These are phyloP conservation scores for Euptelea pleiosperma DNA, from an alignment of 164 flowering plant species.

Conservation along the genomic window DNA sequence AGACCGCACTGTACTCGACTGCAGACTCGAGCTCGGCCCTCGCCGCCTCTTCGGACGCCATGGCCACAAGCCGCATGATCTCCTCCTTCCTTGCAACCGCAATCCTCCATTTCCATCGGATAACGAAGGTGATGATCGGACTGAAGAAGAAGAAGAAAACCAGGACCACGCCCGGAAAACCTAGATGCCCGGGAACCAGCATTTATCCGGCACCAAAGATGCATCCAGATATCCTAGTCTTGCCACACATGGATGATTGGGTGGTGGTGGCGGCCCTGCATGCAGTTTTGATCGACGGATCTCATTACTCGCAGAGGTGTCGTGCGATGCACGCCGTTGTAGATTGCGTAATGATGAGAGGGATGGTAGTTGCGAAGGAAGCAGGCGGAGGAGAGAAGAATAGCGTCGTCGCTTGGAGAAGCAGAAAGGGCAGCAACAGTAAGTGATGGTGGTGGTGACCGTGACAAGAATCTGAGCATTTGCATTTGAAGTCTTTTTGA, in stretches of 20 bases:
- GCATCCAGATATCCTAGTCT: conserved; percentile 18
- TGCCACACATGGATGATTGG: conserved; percentile 21
- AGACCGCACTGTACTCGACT: conserved; percentile 16
- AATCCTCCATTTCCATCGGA: conserved; percentile 58
- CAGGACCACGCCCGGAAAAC: conserved; percentile 44
- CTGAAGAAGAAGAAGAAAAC: conserved; percentile 18
- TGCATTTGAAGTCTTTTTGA: too few relatives aligned
- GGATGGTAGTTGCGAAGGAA: neutral
- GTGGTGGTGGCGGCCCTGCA: too few relatives aligned
- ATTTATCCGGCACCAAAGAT: conserved; percentile 45
- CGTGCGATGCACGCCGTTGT: neutral
- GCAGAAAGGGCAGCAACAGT: conserved; percentile 7
- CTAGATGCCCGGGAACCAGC: conserved; percentile 62
- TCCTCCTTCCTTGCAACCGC: conserved; percentile 54
- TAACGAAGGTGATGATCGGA: conserved; percentile 32
- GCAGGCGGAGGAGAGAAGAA: neutral
- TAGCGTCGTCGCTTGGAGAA: conserved; percentile 22
- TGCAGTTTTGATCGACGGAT: too few relatives aligned
- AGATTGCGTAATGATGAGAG: conserved; percentile 1
- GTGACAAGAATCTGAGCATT: neutral
- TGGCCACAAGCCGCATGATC: conserved; percentile 50
- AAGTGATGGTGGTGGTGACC: conserved; percentile 6
- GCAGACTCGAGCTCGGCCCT: conserved; percentile 64
- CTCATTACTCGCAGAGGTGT: neutral
- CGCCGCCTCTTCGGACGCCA: conserved; percentile 65